phyloP scores from a whole-genome alignment of 305 asterid species.

The Fraxinus xanthoxyloides region DNA sequence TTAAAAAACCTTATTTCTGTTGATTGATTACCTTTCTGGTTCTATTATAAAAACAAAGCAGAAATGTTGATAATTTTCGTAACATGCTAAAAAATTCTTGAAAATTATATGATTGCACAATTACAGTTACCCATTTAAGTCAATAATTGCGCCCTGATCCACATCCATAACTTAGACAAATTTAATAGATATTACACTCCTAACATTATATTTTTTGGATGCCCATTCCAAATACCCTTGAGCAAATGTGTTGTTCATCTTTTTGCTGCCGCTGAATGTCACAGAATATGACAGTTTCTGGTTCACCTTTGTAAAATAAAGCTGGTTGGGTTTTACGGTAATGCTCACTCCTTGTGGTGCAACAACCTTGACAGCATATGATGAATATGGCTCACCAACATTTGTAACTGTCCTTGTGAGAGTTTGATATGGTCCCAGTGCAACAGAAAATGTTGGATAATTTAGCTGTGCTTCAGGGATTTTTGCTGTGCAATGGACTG shows the following conservation, averaged over 20 bases:
- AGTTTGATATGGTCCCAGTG: slow-evolving; percentile 26
- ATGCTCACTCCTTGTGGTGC: slow-evolving; percentile 30
- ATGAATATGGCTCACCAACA: slow-evolving; percentile 41
- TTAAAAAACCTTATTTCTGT: neutral
- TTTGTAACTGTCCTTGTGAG: slow-evolving; percentile 48
- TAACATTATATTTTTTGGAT: slow-evolving; percentile 22
- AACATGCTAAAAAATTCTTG: neutral
- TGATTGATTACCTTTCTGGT: neutral
- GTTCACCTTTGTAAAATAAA: slow-evolving; percentile 27
- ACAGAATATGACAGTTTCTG: slow-evolving; percentile 32
- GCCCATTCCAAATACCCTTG: slow-evolving; percentile 35
- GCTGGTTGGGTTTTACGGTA: slow-evolving; percentile 22
- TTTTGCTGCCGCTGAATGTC: slow-evolving; percentile 25
- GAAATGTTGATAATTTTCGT: neutral
- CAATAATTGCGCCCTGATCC: neutral
- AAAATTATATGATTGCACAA: neutral
- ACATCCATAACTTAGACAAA: slow-evolving; percentile 1
- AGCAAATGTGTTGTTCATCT: neutral
- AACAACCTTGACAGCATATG: slow-evolving; percentile 23
- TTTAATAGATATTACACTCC: slow-evolving; percentile 28
- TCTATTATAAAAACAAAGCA: neutral
- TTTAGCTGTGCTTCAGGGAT: slow-evolving; percentile 36
- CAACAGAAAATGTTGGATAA: slow-evolving; percentile 42
- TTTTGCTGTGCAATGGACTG: slow-evolving; percentile 26
- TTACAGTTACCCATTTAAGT: neutral